phyloP scores from a whole-genome alignment of 768 basidiomycete species.

The Gymnopilus junonius region DNA sequence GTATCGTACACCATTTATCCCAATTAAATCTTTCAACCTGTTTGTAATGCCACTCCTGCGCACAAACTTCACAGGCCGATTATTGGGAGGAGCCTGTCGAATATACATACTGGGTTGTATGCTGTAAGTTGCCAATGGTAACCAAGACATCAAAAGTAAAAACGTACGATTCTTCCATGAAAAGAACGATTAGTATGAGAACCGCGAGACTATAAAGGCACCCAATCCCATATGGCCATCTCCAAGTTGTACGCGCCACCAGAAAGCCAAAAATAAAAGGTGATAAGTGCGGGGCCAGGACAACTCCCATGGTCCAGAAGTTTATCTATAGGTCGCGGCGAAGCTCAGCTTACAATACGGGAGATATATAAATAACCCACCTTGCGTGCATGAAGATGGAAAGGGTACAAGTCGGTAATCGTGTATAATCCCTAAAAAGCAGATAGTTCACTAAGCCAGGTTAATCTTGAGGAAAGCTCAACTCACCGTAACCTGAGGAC shows the following conservation, averaged over 20 bases:
- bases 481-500: slow-evolving; percentile 64
- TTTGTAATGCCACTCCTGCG: slow-evolving; percentile 44
- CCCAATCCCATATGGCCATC: slow-evolving; percentile 72
- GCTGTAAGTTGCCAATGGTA: not conserved
- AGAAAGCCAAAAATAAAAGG: slow-evolving; percentile 74
- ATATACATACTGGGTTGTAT: slow-evolving; percentile 56
- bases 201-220: slow-evolving; percentile 61
- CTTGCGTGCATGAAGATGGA: slow-evolving; percentile 72
- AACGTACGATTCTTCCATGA: slow-evolving; percentile 66
- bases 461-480: too few relatives aligned
- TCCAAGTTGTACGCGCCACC: slow-evolving; percentile 60
- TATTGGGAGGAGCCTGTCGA: slow-evolving; percentile 45
- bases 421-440: slow-evolving; percentile 54
- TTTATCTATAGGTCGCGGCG: too few relatives aligned
- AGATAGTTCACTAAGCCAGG: not conserved
- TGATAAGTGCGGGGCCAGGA: slow-evolving; percentile 65
- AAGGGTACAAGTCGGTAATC: slow-evolving; percentile 68
- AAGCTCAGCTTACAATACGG: too few relatives aligned
- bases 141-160: not conserved
- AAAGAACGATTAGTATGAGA: slow-evolving; percentile 57
- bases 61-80: slow-evolving; percentile 49
- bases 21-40: slow-evolving; percentile 63
- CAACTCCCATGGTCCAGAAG: slow-evolving; percentile 76
- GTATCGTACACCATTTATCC: slow-evolving; percentile 64
- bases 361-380: slow-evolving; percentile 40